phyloP scores from a whole-genome alignment of 306 rosid species.

The Dalbergia cultrata region DNA sequence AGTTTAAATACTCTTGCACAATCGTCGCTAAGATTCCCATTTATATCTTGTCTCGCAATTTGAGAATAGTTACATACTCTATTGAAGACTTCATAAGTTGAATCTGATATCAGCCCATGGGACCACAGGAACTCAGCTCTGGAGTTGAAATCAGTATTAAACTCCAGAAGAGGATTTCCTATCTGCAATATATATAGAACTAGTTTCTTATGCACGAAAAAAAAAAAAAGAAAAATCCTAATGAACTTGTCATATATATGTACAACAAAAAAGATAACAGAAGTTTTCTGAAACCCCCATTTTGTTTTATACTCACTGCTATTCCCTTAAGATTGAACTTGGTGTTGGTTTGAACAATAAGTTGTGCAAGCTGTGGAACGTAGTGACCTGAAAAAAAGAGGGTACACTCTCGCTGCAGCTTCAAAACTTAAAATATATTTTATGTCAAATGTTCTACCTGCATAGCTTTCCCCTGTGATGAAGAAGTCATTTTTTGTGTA shows the following conservation, averaged over 20 bases:
- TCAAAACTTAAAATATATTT: not conserved
- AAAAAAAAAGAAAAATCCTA: too few species aligned
- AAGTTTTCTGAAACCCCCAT: too few species aligned
- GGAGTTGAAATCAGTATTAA: slow-evolving; percentile 65
- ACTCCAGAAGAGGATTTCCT: slow-evolving; percentile 74
- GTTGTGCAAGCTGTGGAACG: slow-evolving; percentile 78
- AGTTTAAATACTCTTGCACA: slow-evolving; percentile 41
- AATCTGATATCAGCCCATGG: slow-evolving; percentile 67
- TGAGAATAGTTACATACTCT: slow-evolving; percentile 60
- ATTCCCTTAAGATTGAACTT: slow-evolving; percentile 61
- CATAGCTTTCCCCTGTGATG: slow-evolving; percentile 77
- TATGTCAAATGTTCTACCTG: slow-evolving; percentile 47
- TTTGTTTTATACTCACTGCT: slow-evolving; percentile 58
- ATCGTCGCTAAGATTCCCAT: slow-evolving; percentile 30
- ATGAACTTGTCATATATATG: too few species aligned
- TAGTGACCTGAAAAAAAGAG: slow-evolving; percentile 62
- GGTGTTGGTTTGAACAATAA: slow-evolving; percentile 51
- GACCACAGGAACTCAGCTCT: slow-evolving; percentile 64
- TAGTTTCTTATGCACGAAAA: too few species aligned
- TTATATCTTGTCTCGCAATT: slow-evolving; percentile 36
- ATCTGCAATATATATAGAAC: slow-evolving; percentile 47
- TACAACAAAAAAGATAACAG: too few species aligned
- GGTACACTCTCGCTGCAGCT: not conserved
- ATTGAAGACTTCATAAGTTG: slow-evolving; percentile 46
- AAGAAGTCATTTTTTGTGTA: slow-evolving; percentile 60